These are phyloP conservation scores for Colletotrichum kahawae DNA, from an alignment of 2,329 filamentous ascomycete species.

Conservation along the genomic window DNA sequence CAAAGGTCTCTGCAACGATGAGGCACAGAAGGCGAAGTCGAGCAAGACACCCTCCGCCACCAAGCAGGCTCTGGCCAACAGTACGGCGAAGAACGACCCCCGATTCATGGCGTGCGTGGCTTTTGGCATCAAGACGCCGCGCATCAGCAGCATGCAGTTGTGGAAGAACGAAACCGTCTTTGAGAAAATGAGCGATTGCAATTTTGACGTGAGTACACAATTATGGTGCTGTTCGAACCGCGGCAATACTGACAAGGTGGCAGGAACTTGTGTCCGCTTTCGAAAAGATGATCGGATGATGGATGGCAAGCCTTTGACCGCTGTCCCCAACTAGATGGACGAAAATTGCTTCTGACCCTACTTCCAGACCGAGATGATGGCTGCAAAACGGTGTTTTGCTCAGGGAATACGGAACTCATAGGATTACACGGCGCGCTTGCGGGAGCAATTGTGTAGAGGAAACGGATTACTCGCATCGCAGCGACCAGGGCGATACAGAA, in stretches of 20 bases:
- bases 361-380: too few relatives aligned
- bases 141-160: conserved; percentile 54
- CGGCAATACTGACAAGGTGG: background rate
- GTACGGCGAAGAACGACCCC: conserved; percentile 57
- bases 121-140: conserved; percentile 66
- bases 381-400: too few relatives aligned
- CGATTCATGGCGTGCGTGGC: conserved; percentile 63
- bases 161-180: conserved; percentile 33
- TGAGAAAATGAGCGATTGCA: conserved; percentile 6
- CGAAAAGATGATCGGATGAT: background rate
- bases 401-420: too few relatives aligned
- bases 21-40: background rate
- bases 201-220: background rate
- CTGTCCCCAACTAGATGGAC: rapidly evolving
- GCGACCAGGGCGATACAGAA: rapidly evolving
- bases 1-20: background rate
- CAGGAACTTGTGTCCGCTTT: conserved; percentile 4
- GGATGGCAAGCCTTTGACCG: background rate
- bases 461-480: rapidly evolving
- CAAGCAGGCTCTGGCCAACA: conserved; percentile 7
- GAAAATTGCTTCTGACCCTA: background rate
- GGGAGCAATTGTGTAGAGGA: background rate
- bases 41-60: background rate
- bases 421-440: too few relatives aligned
- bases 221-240: rapidly evolving